Evolutionary conservation across 2,329 filamentous ascomycete genomes (phyloP), one percentile per base, ranked within the genome.

Genomic region (Nemania sp.): DNA sequence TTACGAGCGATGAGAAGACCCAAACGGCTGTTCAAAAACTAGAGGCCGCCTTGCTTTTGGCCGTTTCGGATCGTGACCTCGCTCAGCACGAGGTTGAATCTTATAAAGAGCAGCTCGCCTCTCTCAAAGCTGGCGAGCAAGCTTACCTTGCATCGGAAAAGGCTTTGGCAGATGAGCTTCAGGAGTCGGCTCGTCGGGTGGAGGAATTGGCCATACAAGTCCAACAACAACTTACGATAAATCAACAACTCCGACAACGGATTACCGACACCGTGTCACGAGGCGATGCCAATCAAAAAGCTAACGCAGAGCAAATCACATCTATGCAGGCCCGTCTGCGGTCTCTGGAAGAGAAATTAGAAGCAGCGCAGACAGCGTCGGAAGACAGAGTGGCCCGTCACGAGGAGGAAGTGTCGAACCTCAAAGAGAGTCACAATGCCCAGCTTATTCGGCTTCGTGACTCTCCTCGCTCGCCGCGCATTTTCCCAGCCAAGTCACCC

Each of bases 331-430:
- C 82, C 57, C 88, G 86, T 53, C 86, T 99, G 52, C 90, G 89
- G 64, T 74, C 77, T 14, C 83, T 97, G 45, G 94, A 97, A 69
- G 92, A 97, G 57, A 84, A 88, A 64, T 82, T 99, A 19, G 80
- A 95, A 49, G 75, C 83, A 17, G 91, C 93, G 1, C 93, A 97
- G 71, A 86, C 90, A 52, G 83, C 88, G 17, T 93, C 91, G 0
- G 94, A 99, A 69, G 91, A 93, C 43, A 86, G 86, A 33, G 84
- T 97, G 52, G 76, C 83, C 37, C 86, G 85, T 43, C 91, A 97
- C 67, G 94, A 97, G 70, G 90, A 94, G 31, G 91, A 97, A 72
- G 81, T 96, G 31, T 77, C 82, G 15, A 77, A 81, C 19, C 75
- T 97, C 49, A 86, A 88, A 61, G 90, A 95, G 51, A 88, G 84